Conservation (phyloP, 2,329 filamentous ascomycete species). For the Ceratocystis colombiana region DNA sequence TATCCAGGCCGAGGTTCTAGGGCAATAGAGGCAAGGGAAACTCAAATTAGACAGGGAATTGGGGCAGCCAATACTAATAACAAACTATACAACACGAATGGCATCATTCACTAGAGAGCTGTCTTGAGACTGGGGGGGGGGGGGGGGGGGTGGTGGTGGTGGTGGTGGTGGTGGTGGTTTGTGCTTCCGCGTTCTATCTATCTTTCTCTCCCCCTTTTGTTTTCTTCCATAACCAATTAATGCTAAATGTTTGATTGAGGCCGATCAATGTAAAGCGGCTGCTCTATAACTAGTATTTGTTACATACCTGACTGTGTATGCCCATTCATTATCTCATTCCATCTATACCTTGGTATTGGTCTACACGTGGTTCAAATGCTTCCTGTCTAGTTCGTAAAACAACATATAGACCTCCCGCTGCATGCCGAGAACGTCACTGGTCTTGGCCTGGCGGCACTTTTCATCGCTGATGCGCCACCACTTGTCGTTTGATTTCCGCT, state of each 20-base stretch:
- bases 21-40: slow-evolving; percentile 26
- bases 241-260: slow-evolving; percentile 3
- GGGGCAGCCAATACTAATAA: background rate
- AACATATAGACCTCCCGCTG: slow-evolving; percentile 91
- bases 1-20: slow-evolving; percentile 40
- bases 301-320: slow-evolving; percentile 4
- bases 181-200: background rate
- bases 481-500: slow-evolving; percentile 51
- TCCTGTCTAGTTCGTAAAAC: slow-evolving; percentile 78
- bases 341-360: background rate
- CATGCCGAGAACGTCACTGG: slow-evolving; percentile 81
- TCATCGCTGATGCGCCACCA: slow-evolving; percentile 99
- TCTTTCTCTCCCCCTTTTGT: background rate
- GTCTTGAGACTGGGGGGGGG: too few species aligned
- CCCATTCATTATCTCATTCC: background rate
- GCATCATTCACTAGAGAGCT: too few species aligned
- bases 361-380: slow-evolving; percentile 31
- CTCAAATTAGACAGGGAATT: background rate
- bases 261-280: background rate
- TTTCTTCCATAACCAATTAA: background rate
- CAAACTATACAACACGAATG: background rate
- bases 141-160: too few species aligned
- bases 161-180: background rate
- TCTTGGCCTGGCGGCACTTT: slow-evolving; percentile 90
- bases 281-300: background rate